Percentiles rank a stretch among this genome's conserved stretches.
These are phyloP conservation scores for Lipomyces chichibuensis DNA, from an alignment of 805 yeast species.

Conservation along the genomic window DNA sequence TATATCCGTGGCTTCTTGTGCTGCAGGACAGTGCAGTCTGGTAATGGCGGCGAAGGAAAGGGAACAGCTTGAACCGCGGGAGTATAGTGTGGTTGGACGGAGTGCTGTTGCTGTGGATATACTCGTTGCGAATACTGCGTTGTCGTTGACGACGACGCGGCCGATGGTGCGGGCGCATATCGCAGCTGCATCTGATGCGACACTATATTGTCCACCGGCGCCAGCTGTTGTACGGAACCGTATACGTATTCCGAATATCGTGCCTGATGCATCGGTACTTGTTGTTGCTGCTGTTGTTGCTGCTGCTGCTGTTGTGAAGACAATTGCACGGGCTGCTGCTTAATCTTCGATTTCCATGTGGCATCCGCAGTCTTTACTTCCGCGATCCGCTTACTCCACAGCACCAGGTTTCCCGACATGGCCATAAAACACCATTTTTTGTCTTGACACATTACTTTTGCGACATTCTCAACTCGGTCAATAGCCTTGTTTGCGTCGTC, in stretches of 20 bases:
- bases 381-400: constrained; percentile 20
- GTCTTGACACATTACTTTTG: constrained; percentile 16
- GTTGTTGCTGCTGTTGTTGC: constrained; percentile 14
- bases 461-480: constrained; percentile 12
- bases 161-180: not conserved
- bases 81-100: not conserved
- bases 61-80: not conserved
- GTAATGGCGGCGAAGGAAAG: not conserved
- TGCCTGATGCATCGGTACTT: not conserved
- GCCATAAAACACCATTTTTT: constrained; percentile 21
- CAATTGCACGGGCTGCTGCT: not conserved
- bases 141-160: not conserved
- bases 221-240: not conserved
- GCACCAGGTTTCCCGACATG: constrained; percentile 17
- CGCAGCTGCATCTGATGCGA: not conserved
- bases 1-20: not conserved
- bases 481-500: constrained; percentile 16
- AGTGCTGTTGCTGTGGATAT: not conserved
- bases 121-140: not conserved
- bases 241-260: not conserved
- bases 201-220: not conserved
- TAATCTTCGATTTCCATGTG: not conserved
- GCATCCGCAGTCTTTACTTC: constrained; percentile 15
- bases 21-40: not conserved
- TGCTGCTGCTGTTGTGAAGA: not conserved